Base-by-base conservation (phyloP, 108 stramenopile genomes). In the Conticribra weissflogii region DNA sequence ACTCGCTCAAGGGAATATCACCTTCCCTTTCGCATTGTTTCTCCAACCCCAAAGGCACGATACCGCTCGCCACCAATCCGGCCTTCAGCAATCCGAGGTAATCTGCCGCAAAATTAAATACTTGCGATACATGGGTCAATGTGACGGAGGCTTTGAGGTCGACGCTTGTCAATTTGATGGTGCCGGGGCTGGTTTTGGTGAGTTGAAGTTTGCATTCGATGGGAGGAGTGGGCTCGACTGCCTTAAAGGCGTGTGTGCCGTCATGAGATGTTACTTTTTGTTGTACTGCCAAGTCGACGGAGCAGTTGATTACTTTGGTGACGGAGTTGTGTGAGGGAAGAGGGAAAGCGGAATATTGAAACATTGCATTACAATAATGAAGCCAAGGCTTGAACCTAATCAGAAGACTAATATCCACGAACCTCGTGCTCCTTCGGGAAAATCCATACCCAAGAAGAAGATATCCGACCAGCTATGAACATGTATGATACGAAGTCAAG, bases 401-500 rank as follows among this genome's bases (percentile, higher is more conserved):
- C n/a, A n/a, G n/a, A n/a, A n/a, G n/a, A n/a, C n/a, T n/a, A n/a
- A n/a, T n/a, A n/a, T n/a, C n/a, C n/a, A n/a, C n/a, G n/a, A n/a
- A n/a, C n/a, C n/a, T 16, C 84, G 70, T 21, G 86, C 86, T 25
- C 75, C 81, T 70, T 85, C 84, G 44, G 86, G 86, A 63, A 62
- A 83, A 45, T 87, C 86, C 86, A 87, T 87, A 9, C 81, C 81
- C 25, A 87, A 54, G 56, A 87, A 87, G 72, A 87, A 87, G 18
- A 87, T 87, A 65, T 87, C 86, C 5, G 79, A 78, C 86, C 86
- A 87, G 45, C 83, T 79, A 32, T n/a, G n/a, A n/a, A n/a, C n/a
- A n/a, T n/a, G n/a, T n/a, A n/a, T n/a, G n/a, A n/a, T n/a, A n/a
- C n/a, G n/a, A n/a, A n/a, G n/a, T n/a, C n/a, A n/a, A n/a, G n/a